Evolutionary conservation across 2,329 filamentous ascomycete genomes (phyloP).

Genomic region (Colletotrichum limetticola): DNA sequence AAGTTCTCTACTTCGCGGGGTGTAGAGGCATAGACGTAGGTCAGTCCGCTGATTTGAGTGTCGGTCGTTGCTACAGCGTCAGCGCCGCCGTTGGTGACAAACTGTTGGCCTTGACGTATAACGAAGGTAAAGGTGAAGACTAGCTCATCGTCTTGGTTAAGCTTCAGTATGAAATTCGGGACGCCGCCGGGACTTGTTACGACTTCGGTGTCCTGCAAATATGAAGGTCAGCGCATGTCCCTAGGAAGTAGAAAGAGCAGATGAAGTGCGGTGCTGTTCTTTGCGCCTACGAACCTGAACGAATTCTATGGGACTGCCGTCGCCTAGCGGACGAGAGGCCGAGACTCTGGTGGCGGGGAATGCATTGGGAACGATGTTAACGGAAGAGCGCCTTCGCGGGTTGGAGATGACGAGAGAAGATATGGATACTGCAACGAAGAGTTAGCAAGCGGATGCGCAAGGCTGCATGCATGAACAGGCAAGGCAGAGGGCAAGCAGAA

Average conservation of each 20-base stretch:
- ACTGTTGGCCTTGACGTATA: slow-evolving; percentile 64
- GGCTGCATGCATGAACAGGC: slow-evolving; percentile 32
- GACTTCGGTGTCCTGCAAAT: slow-evolving; percentile 79
- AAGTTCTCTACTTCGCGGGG: slow-evolving; percentile 90
- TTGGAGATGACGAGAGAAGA: slow-evolving; percentile 85
- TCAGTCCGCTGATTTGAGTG: slow-evolving; percentile 87
- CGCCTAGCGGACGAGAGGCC: slow-evolving; percentile 77
- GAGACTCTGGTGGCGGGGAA: slow-evolving; percentile 85
- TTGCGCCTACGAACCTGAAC: slow-evolving; percentile 76
- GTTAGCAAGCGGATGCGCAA: slow-evolving; percentile 35
- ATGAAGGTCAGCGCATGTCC: slow-evolving; percentile 16
- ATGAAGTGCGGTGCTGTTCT: slow-evolving; percentile 12
- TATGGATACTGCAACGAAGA: slow-evolving; percentile 76
- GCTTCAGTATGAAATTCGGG: slow-evolving; percentile 85
- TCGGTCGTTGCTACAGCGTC: slow-evolving; percentile 60
- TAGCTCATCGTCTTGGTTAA: slow-evolving; percentile 91
- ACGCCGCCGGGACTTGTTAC: slow-evolving; percentile 52
- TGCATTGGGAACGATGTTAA: slow-evolving; percentile 85
- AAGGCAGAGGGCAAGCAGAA: slow-evolving; percentile 21
- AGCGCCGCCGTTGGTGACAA: slow-evolving; percentile 56
- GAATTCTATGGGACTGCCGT: slow-evolving; percentile 85
- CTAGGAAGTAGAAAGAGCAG: not conserved
- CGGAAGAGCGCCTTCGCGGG: slow-evolving; percentile 78
- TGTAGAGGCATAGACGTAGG: slow-evolving; percentile 90
- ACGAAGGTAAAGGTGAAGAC: slow-evolving; percentile 94